Conservation (phyloP, 169 alveolate species). For the Cryptosporidium canis region DNA sequence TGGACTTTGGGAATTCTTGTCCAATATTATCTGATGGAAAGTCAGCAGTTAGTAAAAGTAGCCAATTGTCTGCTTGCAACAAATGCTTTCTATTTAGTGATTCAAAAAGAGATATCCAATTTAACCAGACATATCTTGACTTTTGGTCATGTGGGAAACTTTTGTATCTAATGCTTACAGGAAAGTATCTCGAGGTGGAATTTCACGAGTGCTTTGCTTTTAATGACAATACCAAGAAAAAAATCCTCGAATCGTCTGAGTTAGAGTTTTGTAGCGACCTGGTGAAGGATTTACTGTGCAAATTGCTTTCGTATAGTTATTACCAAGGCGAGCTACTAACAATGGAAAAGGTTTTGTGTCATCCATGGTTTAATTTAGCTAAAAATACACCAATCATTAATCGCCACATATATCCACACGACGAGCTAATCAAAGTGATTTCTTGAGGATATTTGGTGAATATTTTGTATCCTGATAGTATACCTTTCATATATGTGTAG, state of each 20-base stretch:
- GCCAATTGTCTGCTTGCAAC: neutral
- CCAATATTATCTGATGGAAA: neutral
- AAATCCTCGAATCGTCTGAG: conserved; percentile 24
- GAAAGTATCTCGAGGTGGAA: conserved; percentile 29
- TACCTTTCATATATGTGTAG: neutral
- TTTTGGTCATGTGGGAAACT: conserved; percentile 65
- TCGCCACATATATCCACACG: conserved; percentile 39
- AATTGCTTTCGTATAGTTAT: conserved; percentile 73
- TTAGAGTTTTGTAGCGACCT: conserved; percentile 15
- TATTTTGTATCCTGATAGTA: neutral
- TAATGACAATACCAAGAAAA: neutral
- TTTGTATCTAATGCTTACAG: conserved; percentile 32
- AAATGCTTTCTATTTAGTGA: neutral
- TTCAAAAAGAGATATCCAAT: conserved; percentile 18
- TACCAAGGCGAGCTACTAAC: neutral
- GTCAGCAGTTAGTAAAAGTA: neutral
- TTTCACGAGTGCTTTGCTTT: neutral
- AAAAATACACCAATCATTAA: conserved; percentile 22
- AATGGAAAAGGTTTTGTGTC: conserved; percentile 31
- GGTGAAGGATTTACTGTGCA: conserved; percentile 74
- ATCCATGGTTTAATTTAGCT: conserved; percentile 57
- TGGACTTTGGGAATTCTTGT: conserved; percentile 81
- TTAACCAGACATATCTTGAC: conserved; percentile 22
- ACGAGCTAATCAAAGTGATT: conserved; percentile 1
- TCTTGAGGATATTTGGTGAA: neutral